These are phyloP conservation scores for Eimeria praecox DNA, from an alignment of 169 alveolate genomes.

Conservation along the genomic window DNA sequence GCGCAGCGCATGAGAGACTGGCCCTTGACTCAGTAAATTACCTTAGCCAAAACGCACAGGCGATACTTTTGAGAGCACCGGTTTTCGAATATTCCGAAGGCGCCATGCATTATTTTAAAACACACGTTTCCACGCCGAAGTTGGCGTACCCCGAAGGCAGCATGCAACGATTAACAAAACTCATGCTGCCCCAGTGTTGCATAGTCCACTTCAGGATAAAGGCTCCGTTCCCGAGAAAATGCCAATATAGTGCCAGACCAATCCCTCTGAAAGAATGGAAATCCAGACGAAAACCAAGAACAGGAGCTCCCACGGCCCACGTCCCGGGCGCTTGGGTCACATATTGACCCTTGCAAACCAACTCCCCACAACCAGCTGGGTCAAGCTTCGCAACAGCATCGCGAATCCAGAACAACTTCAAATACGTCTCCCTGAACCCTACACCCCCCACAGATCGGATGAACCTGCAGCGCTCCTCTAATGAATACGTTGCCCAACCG, in stretches of 20 bases:
- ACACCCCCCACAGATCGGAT: conserved; percentile 61
- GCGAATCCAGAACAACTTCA: conserved; percentile 57
- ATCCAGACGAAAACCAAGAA: conserved; percentile 22
- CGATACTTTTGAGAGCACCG: background rate
- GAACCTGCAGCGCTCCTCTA: conserved; percentile 26
- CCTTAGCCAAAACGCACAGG: background rate
- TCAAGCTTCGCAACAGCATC: conserved; percentile 47
- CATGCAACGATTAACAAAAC: background rate
- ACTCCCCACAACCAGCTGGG: conserved; percentile 45
- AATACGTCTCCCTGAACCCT: conserved; percentile 53
- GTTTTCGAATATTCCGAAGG: background rate
- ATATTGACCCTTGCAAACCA: conserved; percentile 34
- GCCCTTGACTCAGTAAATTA: background rate
- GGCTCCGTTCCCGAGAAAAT: conserved; percentile 38
- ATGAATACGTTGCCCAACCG: background rate
- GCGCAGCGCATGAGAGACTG: background rate
- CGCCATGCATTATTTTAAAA: background rate
- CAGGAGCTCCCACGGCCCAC: conserved; percentile 52
- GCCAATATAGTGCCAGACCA: conserved; percentile 47
- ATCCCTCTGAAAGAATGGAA: conserved; percentile 22
- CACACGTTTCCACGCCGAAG: conserved; percentile 34
- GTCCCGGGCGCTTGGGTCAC: conserved; percentile 53
- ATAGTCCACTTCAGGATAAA: conserved; percentile 16
- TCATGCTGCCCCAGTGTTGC: conserved; percentile 49
- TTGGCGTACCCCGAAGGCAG: conserved; percentile 16